These are phyloP conservation scores for Glonium stellatum DNA, from an alignment of 495 filamentous ascomycete genomes.

Conservation along the genomic window DNA sequence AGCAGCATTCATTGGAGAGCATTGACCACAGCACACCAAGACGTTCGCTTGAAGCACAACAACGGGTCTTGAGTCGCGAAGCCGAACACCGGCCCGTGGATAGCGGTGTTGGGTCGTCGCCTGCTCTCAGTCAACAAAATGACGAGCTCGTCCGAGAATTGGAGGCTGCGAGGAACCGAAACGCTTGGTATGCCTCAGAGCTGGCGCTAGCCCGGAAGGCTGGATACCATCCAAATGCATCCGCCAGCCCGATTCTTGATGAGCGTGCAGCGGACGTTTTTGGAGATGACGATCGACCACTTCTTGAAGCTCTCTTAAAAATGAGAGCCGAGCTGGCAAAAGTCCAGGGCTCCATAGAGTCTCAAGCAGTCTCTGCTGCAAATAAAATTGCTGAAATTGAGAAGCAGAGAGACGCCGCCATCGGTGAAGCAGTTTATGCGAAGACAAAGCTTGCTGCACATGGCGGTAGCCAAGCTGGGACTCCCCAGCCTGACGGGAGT, in stretches of 20 bases:
- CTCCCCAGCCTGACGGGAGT: conserved; percentile 58
- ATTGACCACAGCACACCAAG: conserved; percentile 25
- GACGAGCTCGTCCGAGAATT: conserved; percentile 72
- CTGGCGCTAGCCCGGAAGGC: conserved; percentile 80
- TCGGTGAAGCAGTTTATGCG: conserved; percentile 88
- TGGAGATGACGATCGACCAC: conserved; percentile 79
- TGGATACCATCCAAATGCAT: conserved; percentile 70
- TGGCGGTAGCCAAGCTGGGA: conserved; percentile 58
- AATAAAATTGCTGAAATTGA: conserved; percentile 88
- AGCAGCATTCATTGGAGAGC: conserved; percentile 29
- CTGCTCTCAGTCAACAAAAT: conserved; percentile 33
- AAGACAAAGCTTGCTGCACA: conserved; percentile 87
- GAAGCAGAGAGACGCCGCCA: conserved; percentile 82
- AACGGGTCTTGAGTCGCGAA: conserved; percentile 18
- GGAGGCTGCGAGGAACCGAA: conserved; percentile 70
- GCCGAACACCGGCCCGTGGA: conserved; percentile 29
- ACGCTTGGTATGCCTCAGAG: conserved; percentile 96
- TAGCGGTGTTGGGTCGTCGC: conserved; percentile 35
- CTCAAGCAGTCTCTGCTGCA: conserved; percentile 75
- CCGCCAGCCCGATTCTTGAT: conserved; percentile 68
- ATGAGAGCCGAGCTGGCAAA: conserved; percentile 80
- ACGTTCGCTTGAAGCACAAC: conserved; percentile 24
- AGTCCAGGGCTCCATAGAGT: conserved; percentile 78
- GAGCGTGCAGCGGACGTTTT: conserved; percentile 68
- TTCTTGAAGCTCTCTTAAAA: conserved; percentile 85